Conservation (phyloP, 2,329 filamentous ascomycete species). For the Zymoseptoria pseudotritici region DNA sequence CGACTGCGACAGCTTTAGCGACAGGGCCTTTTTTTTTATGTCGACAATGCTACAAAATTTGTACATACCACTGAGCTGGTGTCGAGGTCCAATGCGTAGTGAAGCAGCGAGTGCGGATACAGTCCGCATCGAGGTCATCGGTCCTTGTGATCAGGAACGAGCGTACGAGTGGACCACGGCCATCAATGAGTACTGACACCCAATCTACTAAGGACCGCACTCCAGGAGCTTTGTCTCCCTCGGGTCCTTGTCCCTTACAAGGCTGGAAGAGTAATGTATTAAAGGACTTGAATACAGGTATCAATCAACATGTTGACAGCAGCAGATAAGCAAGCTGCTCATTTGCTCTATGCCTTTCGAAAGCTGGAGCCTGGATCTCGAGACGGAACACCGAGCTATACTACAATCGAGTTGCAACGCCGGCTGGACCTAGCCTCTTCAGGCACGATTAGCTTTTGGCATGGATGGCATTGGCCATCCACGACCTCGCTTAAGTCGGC, state of each 20-base stretch:
- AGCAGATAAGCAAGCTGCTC: neutral
- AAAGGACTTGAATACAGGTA: too few species aligned
- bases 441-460: too few species aligned
- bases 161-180: too few species aligned
- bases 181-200: too few species aligned
- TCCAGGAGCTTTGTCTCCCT: too few species aligned
- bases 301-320: neutral
- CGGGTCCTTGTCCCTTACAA: too few species aligned
- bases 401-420: neutral
- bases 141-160: too few species aligned
- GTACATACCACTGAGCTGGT: conserved; percentile 4
- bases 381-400: neutral
- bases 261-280: too few species aligned
- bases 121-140: neutral
- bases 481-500: too few species aligned
- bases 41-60: conserved; percentile 7
- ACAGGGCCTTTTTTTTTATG: conserved; percentile 6
- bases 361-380: neutral
- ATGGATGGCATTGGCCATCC: too few species aligned
- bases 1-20: neutral
- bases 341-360: neutral
- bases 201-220: too few species aligned
- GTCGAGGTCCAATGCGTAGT: neutral
- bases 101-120: neutral
- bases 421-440: too few species aligned